Base-by-base conservation (phyloP, 331 rosid species). In the Phaseolus coccineus region DNA sequence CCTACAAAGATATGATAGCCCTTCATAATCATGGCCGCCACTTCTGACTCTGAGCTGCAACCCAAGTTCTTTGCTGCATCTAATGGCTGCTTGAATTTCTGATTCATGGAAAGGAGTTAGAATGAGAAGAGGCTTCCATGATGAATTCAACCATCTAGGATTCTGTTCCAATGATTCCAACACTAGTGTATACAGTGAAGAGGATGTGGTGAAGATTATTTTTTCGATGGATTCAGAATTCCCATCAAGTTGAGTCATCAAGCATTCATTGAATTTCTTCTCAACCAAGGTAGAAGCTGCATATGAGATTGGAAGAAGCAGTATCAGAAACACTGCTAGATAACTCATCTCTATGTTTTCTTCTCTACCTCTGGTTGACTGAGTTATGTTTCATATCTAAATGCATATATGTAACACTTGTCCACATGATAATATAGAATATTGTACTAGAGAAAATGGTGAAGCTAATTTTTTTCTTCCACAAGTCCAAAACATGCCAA, bases 1-100 rank as follows among this genome's bases (percentile, higher is more conserved):
- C 74, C 71, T 58, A 55, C 76, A 81, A 14, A 74, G 72, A 69
- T 69, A 88, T 5, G 94, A 90, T 1, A 79, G 76, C 22, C 92
- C 92, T 72, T 88, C 90, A 68, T 82, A 82, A 25, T 82, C 82
- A 77, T 82, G 82, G 3, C 86, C 82, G 15, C 86, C 86, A 77
- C 82, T 90, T 79, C 77, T 69, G 9, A 90, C 84, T 71, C 87
- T 80, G 67, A 92, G 39, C 52, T 85, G 93, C 13, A 92, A 25
- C 7, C 86, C 83, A 22, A 46, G 82, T 33, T 76, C 8, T n/a
- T 57, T 89, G 81, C 79, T 71, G 64, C 86, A 82, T 64, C 11
- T 6, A 28, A 77, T 77, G 27, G 76, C 57, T 82, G 64, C 65
- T 77, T 82, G 82, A 47, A 77, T 71, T 44, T 82, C 79, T 14